These are phyloP conservation scores for Trichoderma cornu-damae DNA, from an alignment of 2,329 filamentous ascomycete genomes.

Conservation along the genomic window DNA sequence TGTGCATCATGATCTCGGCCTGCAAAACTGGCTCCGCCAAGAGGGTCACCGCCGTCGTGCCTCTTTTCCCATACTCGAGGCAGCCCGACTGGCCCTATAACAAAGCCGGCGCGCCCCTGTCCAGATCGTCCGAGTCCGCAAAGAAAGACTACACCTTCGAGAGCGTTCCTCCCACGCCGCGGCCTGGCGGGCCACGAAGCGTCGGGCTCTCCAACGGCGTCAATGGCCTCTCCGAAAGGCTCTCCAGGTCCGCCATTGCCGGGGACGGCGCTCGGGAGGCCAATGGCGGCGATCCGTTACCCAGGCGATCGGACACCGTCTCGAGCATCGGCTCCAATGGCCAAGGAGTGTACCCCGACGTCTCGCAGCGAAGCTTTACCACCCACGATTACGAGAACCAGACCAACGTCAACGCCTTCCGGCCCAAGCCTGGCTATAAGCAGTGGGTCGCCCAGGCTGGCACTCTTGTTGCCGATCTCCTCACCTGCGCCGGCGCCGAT, in stretches of 20 bases:
- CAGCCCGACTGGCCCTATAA: slow-evolving; percentile 97
- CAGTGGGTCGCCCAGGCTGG: slow-evolving; percentile 98
- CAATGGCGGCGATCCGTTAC: slow-evolving; percentile 34
- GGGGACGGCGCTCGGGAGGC: slow-evolving; percentile 34
- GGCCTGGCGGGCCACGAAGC: slow-evolving; percentile 64
- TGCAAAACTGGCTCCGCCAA: slow-evolving; percentile 93
- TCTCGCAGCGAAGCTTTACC: slow-evolving; percentile 49
- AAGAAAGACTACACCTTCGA: slow-evolving; percentile 78
- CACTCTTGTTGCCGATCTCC: slow-evolving; percentile 85
- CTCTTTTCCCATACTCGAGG: slow-evolving; percentile 92
- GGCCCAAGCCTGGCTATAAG: slow-evolving; percentile 89
- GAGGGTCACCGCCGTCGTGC: slow-evolving; percentile 87
- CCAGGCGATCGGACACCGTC: slow-evolving; percentile 34
- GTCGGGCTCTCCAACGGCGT: slow-evolving; percentile 60
- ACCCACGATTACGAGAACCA: slow-evolving; percentile 62
- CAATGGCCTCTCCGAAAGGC: slow-evolving; percentile 64
- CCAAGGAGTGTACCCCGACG: slow-evolving; percentile 37
- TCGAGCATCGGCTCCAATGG: slow-evolving; percentile 34
- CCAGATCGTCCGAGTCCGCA: slow-evolving; percentile 54
- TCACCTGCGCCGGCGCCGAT: slow-evolving; percentile 93
- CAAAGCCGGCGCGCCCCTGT: slow-evolving; percentile 84
- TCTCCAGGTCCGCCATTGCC: slow-evolving; percentile 61
- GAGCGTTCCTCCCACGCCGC: slow-evolving; percentile 81
- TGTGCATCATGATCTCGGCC: slow-evolving; percentile 97
- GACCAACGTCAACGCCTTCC: slow-evolving; percentile 52